phyloP scores from a whole-genome alignment of 1,139 yeast genomes.

The Candida gigantensis region DNA sequence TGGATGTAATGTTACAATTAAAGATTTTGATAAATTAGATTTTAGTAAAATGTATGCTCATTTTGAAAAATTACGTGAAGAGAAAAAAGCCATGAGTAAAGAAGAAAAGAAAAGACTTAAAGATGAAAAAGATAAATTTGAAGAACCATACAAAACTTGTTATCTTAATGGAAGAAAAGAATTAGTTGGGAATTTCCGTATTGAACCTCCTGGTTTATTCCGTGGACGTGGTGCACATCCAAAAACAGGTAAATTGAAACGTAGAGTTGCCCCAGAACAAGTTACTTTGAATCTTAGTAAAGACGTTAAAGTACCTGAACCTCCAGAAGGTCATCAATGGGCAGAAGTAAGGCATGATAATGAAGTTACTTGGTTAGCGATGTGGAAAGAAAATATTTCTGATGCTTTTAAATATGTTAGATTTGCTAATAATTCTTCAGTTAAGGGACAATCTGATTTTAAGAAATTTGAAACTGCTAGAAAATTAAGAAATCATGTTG shows the following conservation, averaged over 20 bases:
- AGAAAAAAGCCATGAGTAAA: slow-evolving; percentile 63
- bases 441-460: slow-evolving; percentile 88
- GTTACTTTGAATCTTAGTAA: slow-evolving; percentile 80
- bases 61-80: slow-evolving; percentile 70
- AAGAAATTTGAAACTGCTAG: slow-evolving; percentile 94
- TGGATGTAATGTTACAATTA: slow-evolving; percentile 55
- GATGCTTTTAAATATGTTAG: slow-evolving; percentile 84
- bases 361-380: slow-evolving; percentile 93
- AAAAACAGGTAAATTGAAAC: slow-evolving; percentile 83
- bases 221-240: slow-evolving; percentile 98
- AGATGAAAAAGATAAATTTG: slow-evolving; percentile 69
- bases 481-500: slow-evolving; percentile 73
- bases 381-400: slow-evolving; percentile 94
- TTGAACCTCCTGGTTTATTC: slow-evolving; percentile 95
- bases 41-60: slow-evolving; percentile 72
- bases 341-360: slow-evolving; percentile 86
- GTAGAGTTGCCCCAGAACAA: slow-evolving; percentile 86
- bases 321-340: slow-evolving; percentile 91
- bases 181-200: slow-evolving; percentile 88
- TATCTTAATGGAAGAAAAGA: slow-evolving; percentile 84
- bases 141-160: slow-evolving; percentile 83
- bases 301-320: slow-evolving; percentile 70
- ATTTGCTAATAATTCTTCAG: slow-evolving; percentile 86
- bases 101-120: slow-evolving; percentile 76
- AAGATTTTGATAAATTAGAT: slow-evolving; percentile 70